Base-by-base conservation (phyloP, 441 rosid genomes). In the Eugenia klotzschiana region DNA sequence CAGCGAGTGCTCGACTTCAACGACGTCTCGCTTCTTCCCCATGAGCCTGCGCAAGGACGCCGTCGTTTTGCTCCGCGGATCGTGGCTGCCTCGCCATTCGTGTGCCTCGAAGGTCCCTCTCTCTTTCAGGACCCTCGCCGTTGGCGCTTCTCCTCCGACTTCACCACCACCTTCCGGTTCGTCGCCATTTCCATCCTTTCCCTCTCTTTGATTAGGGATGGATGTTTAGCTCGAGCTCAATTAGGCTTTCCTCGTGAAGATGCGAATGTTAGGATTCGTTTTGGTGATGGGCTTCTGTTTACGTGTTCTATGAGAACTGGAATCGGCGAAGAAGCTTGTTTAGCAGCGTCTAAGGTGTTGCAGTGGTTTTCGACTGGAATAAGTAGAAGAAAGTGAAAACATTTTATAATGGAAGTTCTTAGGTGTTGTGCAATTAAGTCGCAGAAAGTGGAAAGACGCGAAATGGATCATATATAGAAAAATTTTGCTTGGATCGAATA, bases 1-100 rank as follows among this genome's bases (percentile, higher is more conserved):
- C 81, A 81, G 90, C 1, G 92, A 91, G 58, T 88, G 86, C 77
- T 91, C 95, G 33, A 88, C 94, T 80, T 80, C 93, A 79, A 82
- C 91, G 22, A 46, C 86, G 54, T 58, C 90, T 83, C 82, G 82
- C 26, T 18, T 82, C 37, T 46, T 82, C 51, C 84, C 79, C 54
- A 41, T 69, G 81, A 49, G 83, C 41, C 57, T 79, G 26, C 56
- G 82, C 55, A 20, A 83, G 51, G 84, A 49, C 69, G 46, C 82
- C 82, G 60, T 73, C 82, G 54, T 51, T 73, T 87, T 80, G 83
- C 64, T 82, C 83, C 90, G 88, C 87, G 89, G 85, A 10, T 79
- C 79, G 54, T 84, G 82, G 80, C 84, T 79, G 27, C 88, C 87
- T 82, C 87, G 86, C 81, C 89, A 83, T 60, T 23, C 87, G 55